Evolutionary conservation across 805 yeast species (phyloP), one percentile per base, ranked within the genome.

Genomic region (Saturnispora hagleri): DNA sequence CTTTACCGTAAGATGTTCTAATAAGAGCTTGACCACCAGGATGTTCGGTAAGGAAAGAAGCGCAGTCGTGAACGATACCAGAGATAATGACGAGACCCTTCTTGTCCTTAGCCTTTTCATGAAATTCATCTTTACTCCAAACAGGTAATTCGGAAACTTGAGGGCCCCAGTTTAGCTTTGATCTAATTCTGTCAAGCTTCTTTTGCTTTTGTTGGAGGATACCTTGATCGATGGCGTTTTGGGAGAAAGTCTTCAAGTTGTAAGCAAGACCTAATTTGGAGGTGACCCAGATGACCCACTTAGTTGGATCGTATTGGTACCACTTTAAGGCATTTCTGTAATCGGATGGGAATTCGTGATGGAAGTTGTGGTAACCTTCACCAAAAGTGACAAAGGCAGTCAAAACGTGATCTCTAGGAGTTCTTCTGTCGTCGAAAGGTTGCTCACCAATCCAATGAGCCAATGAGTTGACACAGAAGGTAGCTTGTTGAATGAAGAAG

Each of bases 281-380:
- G 51, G 77, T 68, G 6, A 67, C 28, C 68, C 74, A 85, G 59
- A 86, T 84, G 50, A 76, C 60, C 46, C 79, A 62, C 70, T 86
- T 86, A 47, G 93, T 85, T 58, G 95, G 95, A 66, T 86, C 95
- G 64, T 81, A 86, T 74, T 86, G 91, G 73, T 82, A 86, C 93
- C 93, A 86, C 65, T 80, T 83, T 64, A 86, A 75, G 36, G 93
- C 93, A 65, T 86, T 86, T 77, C 95, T 80, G 77, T 86, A 86
- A 71, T 86, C 95, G 18, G 87, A 78, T 61, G 95, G 93, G 77
- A 86, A 86, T 73, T 86, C 95, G 67, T 86, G 95, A 69, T 86
- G 95, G 81, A 86, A 86, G 71, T 86, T 86, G 64, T 86, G 93
- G 74, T 86, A 85, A 57, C 95, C 95, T 71, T 86, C 95, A 69